Evolutionary conservation across 2,329 filamentous ascomycete species (phyloP).

Genomic region (Huntiella omanensis): DNA sequence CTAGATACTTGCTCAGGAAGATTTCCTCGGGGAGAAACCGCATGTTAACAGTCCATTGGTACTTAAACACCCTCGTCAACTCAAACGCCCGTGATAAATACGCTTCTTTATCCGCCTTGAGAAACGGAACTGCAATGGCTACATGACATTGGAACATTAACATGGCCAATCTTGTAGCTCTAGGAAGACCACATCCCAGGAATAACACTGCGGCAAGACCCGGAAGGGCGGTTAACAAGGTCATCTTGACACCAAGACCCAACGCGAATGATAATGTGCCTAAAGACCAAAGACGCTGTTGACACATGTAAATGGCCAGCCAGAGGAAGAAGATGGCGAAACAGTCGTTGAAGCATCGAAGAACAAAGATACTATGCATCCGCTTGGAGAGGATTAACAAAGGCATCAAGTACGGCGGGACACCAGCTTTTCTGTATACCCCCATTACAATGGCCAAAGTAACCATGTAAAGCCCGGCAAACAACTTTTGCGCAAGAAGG

Average conservation of each 20-base stretch:
- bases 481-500: conserved; percentile 62
- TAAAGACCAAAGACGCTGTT: conserved; percentile 53
- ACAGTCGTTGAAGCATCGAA: conserved; percentile 91
- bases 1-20: conserved; percentile 55
- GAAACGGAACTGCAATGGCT: conserved; percentile 46
- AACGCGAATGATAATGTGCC: conserved; percentile 56
- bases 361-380: conserved; percentile 79
- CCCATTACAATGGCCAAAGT: conserved; percentile 60
- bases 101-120: conserved; percentile 41
- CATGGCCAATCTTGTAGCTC: conserved; percentile 50
- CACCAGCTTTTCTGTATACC: conserved; percentile 61
- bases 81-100: conserved; percentile 80
- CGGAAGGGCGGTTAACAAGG: conserved; percentile 62
- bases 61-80: conserved; percentile 75
- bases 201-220: conserved; percentile 62
- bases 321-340: conserved; percentile 74
- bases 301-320: conserved; percentile 59
- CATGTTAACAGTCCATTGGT: conserved; percentile 99
- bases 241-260: conserved; percentile 92
- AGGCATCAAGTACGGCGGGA: conserved; percentile 73
- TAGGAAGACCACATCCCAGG: conserved; percentile 49
- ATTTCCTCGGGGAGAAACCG: conserved; percentile 70
- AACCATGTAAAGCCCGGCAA: conserved; percentile 59
- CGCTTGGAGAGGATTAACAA: conserved; percentile 79
- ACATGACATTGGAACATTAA: conserved; percentile 67